phyloP scores from a whole-genome alignment of 768 basidiomycete genomes.

The Boletus coccyginus region DNA sequence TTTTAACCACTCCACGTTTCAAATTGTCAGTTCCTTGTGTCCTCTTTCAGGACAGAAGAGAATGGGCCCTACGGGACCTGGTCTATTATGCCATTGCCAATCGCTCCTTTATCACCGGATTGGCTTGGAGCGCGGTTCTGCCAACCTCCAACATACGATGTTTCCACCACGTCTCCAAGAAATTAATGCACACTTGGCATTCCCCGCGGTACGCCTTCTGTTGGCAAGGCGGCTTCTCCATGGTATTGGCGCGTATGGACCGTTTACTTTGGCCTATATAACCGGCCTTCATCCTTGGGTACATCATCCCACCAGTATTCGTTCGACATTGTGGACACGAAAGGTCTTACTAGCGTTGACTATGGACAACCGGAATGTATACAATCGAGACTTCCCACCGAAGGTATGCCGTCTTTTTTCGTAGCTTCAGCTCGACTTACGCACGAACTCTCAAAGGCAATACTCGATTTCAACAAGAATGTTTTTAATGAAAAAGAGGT shows the following conservation, averaged over 20 bases:
- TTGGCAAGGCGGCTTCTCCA: background rate
- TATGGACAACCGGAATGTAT: background rate
- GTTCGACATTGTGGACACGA: background rate
- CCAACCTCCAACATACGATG: background rate
- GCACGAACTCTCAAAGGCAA: background rate
- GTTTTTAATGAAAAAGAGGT: background rate
- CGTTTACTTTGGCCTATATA: conserved; percentile 2
- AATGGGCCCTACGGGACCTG: background rate
- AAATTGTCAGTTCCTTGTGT: background rate
- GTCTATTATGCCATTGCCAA: background rate
- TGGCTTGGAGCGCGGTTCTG: background rate
- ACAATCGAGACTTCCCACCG: too few species aligned
- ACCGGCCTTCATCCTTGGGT: too few species aligned
- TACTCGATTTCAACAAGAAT: background rate
- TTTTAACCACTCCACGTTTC: background rate
- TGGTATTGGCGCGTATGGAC: background rate
- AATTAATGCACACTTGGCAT: background rate
- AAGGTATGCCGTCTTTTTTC: background rate
- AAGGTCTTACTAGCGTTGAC: background rate
- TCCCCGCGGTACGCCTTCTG: background rate
- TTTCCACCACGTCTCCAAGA: background rate
- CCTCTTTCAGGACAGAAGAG: background rate
- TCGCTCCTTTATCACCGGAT: background rate
- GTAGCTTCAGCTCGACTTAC: background rate
- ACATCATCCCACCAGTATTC: background rate